Percentiles rank a stretch among this genome's conserved stretches.
These are phyloP conservation scores for Phytomonas francai DNA, from an alignment of 208 protist species.

Conservation along the genomic window DNA sequence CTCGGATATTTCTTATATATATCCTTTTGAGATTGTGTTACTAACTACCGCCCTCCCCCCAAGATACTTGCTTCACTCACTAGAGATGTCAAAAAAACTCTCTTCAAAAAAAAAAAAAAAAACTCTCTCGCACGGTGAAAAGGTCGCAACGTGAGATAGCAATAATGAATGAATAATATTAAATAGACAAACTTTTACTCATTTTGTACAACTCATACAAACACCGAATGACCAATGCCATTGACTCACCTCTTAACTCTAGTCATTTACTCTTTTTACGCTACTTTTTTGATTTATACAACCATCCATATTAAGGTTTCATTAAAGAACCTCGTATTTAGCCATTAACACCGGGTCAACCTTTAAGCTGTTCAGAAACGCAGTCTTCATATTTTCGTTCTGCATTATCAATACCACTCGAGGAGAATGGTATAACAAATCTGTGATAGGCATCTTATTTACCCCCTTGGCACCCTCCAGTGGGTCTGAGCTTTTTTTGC, in stretches of 20 bases:
- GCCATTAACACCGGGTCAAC: neutral
- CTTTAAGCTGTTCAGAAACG: constrained; percentile 3
- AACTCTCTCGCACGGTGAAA: neutral
- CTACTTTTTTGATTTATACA: neutral
- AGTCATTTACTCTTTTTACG: neutral
- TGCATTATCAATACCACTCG: constrained; percentile 2
- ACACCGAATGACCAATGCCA: neutral
- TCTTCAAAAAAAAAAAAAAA: neutral
- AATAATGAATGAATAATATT: neutral
- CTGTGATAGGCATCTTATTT: neutral
- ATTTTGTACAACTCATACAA: neutral
- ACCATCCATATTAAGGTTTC: neutral
- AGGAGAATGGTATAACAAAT: neutral
- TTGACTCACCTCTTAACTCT: neutral
- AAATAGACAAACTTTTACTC: neutral
- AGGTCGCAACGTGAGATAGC: neutral
- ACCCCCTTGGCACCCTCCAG: neutral
- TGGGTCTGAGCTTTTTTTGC: neutral
- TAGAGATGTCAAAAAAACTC: neutral
- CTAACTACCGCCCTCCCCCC: neutral
- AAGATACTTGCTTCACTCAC: neutral
- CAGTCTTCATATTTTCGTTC: constrained; percentile 1
- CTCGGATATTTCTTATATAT: neutral
- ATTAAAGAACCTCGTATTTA: constrained; percentile 5
- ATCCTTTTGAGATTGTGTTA: neutral